Evolutionary conservation across 2,329 filamentous ascomycete species (phyloP).

Genomic region (Nothophoma quercina): DNA sequence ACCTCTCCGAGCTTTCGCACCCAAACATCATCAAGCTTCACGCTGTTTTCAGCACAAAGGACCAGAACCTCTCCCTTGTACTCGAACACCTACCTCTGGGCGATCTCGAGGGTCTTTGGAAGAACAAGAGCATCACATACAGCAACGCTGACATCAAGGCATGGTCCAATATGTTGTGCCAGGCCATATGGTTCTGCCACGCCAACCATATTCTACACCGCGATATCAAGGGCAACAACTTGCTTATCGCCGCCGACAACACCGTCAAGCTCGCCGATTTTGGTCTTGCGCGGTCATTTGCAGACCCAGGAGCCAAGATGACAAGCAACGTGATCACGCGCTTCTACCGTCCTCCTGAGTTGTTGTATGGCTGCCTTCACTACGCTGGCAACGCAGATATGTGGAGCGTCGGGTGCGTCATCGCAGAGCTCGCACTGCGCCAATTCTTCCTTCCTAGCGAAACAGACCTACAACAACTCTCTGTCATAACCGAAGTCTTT

Average conservation of each 20-base stretch:
- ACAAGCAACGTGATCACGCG: slow-evolving; percentile 94
- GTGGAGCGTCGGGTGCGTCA: slow-evolving; percentile 92
- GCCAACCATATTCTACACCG: slow-evolving; percentile 92
- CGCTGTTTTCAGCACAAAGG: slow-evolving; percentile 93
- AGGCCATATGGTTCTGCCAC: slow-evolving; percentile 96
- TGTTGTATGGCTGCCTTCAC: slow-evolving; percentile 87
- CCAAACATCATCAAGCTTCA: slow-evolving; percentile 94
- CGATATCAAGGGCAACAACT: slow-evolving; percentile 98
- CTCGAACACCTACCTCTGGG: slow-evolving; percentile 93
- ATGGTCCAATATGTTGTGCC: slow-evolving; percentile 97
- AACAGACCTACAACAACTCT: slow-evolving; percentile 85
- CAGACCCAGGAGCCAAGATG: slow-evolving; percentile 88
- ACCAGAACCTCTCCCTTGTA: slow-evolving; percentile 95
- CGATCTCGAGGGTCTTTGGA: slow-evolving; percentile 86
- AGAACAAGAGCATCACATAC: slow-evolving; percentile 83
- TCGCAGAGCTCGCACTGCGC: slow-evolving; percentile 87
- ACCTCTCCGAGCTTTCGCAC: slow-evolving; percentile 91
- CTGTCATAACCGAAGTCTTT: slow-evolving; percentile 81
- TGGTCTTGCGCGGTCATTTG: slow-evolving; percentile 87
- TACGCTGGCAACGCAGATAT: slow-evolving; percentile 92
- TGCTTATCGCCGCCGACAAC: slow-evolving; percentile 91
- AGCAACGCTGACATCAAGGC: slow-evolving; percentile 91
- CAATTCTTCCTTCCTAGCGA: slow-evolving; percentile 84
- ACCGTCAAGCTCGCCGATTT: slow-evolving; percentile 98
- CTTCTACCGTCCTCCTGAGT: slow-evolving; percentile 95